Evolutionary conservation across 768 basidiomycete species (phyloP).

Genomic region (Dentipellis sp.): DNA sequence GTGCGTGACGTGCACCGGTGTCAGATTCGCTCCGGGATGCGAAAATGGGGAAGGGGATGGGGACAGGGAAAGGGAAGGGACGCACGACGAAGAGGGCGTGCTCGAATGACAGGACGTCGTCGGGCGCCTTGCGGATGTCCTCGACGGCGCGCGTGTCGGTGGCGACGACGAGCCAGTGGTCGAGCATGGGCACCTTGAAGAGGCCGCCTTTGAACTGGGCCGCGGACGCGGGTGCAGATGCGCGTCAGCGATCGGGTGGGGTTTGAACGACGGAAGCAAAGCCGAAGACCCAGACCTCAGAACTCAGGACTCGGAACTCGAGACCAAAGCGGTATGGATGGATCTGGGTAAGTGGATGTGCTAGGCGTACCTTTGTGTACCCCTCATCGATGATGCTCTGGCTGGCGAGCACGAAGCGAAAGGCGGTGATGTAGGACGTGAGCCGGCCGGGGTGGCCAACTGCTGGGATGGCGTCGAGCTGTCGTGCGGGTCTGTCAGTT

Average conservation of each 20-base stretch:
- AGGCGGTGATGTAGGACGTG: not conserved
- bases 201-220: constrained; percentile 13
- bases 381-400: not conserved
- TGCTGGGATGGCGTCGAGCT: not conserved
- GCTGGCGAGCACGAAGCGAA: not conserved
- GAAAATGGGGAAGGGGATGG: too few species aligned
- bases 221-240: too few species aligned
- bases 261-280: too few species aligned
- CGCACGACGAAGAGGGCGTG: not conserved
- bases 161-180: constrained; percentile 38
- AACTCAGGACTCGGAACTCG: too few species aligned
- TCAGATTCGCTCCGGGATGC: too few species aligned
- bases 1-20: not conserved
- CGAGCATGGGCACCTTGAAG: constrained; percentile 35
- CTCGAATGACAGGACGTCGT: constrained; percentile 26
- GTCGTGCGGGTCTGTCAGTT: too few species aligned
- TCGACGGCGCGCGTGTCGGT: constrained; percentile 35
- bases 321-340: not conserved
- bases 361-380: not conserved
- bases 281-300: too few species aligned
- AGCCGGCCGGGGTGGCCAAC: not conserved
- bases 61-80: too few species aligned
- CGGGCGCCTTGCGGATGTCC: constrained; percentile 40
- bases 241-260: too few species aligned
- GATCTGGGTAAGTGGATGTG: not conserved